Evolutionary conservation across 2,329 filamentous ascomycete species (phyloP), one percentile per base, ranked within the genome.

Genomic region (Ustilaginoidea virens): DNA sequence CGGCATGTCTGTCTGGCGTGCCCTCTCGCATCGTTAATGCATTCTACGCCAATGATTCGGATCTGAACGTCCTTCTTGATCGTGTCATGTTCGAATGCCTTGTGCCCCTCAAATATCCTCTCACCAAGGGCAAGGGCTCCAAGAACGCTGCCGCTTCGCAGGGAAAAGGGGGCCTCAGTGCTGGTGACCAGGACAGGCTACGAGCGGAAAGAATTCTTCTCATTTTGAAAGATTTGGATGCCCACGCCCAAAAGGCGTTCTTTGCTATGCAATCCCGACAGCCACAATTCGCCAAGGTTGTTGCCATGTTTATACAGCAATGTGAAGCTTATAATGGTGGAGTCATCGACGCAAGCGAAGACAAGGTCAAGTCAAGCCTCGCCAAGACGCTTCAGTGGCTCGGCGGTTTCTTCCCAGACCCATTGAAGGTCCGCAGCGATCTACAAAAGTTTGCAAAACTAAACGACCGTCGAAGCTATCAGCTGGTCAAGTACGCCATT

Each of bases 251-350:
- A 48, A 80, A 74, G 39, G 87, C 90, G 0, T 92, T 96, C 52
- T 90, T 92, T 44, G 76, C 79, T 11, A 71, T 92, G 50, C 82
- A 92, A 49, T 69, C 68, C 17, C 74, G 82, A 25, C 86, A 92
- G 47, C 68, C 75, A 3, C 68, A 73, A 27, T 75, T 82, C 42
- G 74, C 80, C 17, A 74, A 73, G 34, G 78, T 79, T 22, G 61
- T 94, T 35, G 67, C 73, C 22, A 63, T 73, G n/a, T 83, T 87
- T 41, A 58, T 98, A 27, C 73, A 79, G 39, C 63, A 75, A n/a
- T 94, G 85, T 44, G 86, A 94, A 47, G 69, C 78, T 10, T 92
- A 80, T 54, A 94, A 96, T 44, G 85, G 83, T 15, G 86, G 86
- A 17, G 74, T 90, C 9, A 73, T 82, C 35, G 74, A 80, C 12